Conservation (phyloP, 2,329 filamentous ascomycete genomes). For the Tolypocladium ovalisporum region DNA sequence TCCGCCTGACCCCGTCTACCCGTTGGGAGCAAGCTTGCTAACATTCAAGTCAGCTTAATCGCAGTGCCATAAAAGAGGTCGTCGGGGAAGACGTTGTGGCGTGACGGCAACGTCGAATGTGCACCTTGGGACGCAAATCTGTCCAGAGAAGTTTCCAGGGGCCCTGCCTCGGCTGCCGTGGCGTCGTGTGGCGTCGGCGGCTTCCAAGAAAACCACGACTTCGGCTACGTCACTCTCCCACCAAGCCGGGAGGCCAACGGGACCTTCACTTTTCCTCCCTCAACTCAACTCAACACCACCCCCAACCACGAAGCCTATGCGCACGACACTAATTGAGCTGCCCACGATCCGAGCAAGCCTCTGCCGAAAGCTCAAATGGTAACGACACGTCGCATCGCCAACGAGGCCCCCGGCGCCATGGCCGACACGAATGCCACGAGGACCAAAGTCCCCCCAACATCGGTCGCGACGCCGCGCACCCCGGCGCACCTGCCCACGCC, state of each 20-base stretch:
- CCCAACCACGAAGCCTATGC: background rate
- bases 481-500: slow-evolving; percentile 58
- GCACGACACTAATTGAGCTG: background rate
- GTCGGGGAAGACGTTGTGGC: no score
- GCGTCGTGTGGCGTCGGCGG: background rate
- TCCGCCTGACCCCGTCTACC: no score
- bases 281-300: background rate
- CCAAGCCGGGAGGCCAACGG: background rate
- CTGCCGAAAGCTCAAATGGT: background rate
- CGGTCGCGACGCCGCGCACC: slow-evolving; percentile 22
- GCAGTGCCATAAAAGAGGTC: no score
- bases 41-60: no score
- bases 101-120: no score
- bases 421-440: background rate
- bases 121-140: background rate
- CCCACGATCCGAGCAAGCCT: background rate
- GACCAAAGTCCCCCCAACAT: background rate
- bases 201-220: background rate
- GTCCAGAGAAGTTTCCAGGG: background rate
- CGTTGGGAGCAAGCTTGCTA: no score
- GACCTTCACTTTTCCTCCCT: background rate
- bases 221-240: background rate
- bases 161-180: background rate
- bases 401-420: background rate
- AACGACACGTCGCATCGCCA: background rate